Evolutionary conservation across 139 green algal genomes (phyloP).

Genomic region (Spirogloea muscicola): DNA sequence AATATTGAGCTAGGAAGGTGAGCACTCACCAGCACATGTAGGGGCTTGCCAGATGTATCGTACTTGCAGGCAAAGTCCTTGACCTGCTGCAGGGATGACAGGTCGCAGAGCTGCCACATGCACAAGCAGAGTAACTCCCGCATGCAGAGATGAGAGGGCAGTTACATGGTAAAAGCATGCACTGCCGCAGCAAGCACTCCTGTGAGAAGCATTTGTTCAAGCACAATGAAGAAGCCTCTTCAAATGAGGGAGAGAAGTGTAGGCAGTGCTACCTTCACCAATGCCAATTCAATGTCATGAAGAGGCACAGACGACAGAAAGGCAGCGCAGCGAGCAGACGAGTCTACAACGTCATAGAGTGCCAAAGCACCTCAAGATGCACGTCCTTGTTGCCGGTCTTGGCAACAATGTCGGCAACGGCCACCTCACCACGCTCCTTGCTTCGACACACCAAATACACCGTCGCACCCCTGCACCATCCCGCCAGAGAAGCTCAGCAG

Average conservation of each 20-base stretch:
- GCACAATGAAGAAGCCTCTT: conserved; percentile 1
- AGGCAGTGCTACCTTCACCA: no score
- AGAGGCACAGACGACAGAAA: background rate
- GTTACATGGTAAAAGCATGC: background rate
- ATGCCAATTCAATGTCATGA: no score
- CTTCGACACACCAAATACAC: conserved; percentile 45
- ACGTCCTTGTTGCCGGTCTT: conserved; percentile 1
- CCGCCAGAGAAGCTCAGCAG: no score
- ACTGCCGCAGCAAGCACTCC: background rate
- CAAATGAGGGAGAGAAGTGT: background rate
- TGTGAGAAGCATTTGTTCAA: no score
- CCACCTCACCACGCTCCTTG: conserved; percentile 22
- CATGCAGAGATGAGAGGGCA: background rate
- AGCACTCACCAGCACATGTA: conserved; percentile 40
- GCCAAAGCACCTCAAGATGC: background rate
- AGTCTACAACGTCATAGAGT: background rate
- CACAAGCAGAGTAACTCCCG: background rate
- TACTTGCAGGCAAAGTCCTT: background rate
- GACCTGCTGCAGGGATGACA: conserved; percentile 9
- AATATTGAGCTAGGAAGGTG: no score
- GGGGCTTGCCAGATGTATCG: background rate
- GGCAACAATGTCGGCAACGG: conserved; percentile 13
- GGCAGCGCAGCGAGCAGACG: background rate
- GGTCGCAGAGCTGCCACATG: conserved; percentile 27
- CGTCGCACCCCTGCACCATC: conserved; percentile 4